Evolutionary conservation across 2,329 filamentous ascomycete genomes (phyloP).

Genomic region (Pseudopithomyces maydicus): DNA sequence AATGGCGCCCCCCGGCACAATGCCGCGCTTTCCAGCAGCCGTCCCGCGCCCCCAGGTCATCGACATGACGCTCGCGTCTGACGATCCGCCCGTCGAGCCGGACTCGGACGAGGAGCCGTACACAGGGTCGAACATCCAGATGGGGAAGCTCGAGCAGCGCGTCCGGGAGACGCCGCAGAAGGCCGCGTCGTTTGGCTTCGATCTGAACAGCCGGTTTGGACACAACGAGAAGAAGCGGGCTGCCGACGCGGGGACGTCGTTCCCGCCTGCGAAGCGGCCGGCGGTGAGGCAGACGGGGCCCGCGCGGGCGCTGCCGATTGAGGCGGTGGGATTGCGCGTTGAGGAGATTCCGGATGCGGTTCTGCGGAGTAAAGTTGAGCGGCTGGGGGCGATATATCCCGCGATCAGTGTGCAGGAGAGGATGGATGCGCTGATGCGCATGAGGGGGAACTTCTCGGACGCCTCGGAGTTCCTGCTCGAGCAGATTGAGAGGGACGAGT

Average conservation of each 20-base stretch:
- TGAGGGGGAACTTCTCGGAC: constrained; percentile 60
- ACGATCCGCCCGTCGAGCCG: constrained; percentile 57
- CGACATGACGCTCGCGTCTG: constrained; percentile 42
- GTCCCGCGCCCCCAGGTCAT: constrained; percentile 47
- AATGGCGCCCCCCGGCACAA: constrained; percentile 78
- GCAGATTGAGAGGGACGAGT: constrained; percentile 40
- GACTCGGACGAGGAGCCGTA: constrained; percentile 49
- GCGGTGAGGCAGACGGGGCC: constrained; percentile 35
- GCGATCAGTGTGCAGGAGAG: constrained; percentile 53
- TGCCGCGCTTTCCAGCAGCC: constrained; percentile 66
- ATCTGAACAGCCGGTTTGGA: constrained; percentile 29
- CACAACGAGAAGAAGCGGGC: constrained; percentile 38
- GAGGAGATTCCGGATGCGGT: constrained; percentile 51
- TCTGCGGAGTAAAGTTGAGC: constrained; percentile 56
- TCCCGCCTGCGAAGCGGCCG: constrained; percentile 30
- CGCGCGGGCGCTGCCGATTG: constrained; percentile 40
- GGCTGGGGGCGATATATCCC: constrained; percentile 57
- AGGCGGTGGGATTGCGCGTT: constrained; percentile 27
- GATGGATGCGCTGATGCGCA: constrained; percentile 55
- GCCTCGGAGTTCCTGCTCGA: constrained; percentile 44
- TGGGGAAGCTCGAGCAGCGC: constrained; percentile 57
- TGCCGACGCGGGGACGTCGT: constrained; percentile 19
- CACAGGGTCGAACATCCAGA: constrained; percentile 62
- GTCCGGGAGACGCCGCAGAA: constrained; percentile 44
- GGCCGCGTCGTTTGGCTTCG: constrained; percentile 19